Percentiles rank a stretch among this genome's conserved stretches.
phyloP scores from a whole-genome alignment of 129 eudicot genomes.

The Dittrichia graveolens region DNA sequence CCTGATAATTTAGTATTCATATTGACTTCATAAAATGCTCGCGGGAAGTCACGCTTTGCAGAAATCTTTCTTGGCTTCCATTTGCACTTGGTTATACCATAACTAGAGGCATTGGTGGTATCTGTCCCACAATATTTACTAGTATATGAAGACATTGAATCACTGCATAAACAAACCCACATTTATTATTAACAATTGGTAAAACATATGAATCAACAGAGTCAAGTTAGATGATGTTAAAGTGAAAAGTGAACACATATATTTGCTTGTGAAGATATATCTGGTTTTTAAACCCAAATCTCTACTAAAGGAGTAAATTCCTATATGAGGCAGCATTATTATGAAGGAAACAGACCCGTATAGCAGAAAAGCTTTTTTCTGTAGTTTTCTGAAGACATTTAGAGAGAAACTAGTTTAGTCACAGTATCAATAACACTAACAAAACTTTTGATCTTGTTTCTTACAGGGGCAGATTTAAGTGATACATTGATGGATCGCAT shows the following conservation, averaged over 20 bases:
- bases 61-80: slow-evolving; percentile 32
- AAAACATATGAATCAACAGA: neutral
- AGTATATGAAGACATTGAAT: slow-evolving; percentile 14
- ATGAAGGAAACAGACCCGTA: too few species aligned
- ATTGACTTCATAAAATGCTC: slow-evolving; percentile 18
- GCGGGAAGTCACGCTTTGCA: slow-evolving; percentile 32
- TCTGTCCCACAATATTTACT: neutral
- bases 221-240: neutral
- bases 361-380: neutral
- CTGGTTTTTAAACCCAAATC: neutral
- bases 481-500: slow-evolving; percentile 99
- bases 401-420: slow-evolving; percentile 2
- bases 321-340: neutral
- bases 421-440: slow-evolving; percentile 13
- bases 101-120: neutral
- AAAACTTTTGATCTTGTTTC: slow-evolving; percentile 10
- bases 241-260: neutral
- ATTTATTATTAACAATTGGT: neutral
- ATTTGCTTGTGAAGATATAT: slow-evolving; percentile 5
- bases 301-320: neutral
- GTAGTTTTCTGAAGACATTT: neutral
- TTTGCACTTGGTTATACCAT: slow-evolving; percentile 13
- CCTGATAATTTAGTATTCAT: neutral
- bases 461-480: slow-evolving; percentile 94
- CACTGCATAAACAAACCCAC: slow-evolving; percentile 9